These are phyloP conservation scores for Lasiodiplodia gonubiensis DNA, from an alignment of 2,329 filamentous ascomycete species.

Conservation along the genomic window DNA sequence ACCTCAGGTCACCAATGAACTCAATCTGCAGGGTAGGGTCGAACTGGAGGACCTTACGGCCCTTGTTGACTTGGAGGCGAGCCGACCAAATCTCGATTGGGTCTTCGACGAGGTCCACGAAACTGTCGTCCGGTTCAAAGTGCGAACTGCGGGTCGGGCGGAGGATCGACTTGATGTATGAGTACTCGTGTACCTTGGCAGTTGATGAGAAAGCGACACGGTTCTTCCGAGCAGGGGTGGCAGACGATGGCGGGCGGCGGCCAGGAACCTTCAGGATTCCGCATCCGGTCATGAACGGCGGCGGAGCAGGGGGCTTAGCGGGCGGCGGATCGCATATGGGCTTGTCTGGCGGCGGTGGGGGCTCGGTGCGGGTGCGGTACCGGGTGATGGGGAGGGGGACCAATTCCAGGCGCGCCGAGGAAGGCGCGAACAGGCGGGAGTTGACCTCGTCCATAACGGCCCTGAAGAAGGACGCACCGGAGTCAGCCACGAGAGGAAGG, in stretches of 20 bases:
- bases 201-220: not conserved
- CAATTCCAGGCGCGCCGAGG: not conserved
- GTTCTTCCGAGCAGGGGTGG: not conserved
- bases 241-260: not conserved
- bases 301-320: not conserved
- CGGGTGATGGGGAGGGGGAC: not conserved
- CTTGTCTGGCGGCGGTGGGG: not conserved
- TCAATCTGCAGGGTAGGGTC: not conserved
- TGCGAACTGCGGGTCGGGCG: conserved; percentile 2
- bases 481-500: not conserved
- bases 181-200: not conserved
- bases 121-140: not conserved
- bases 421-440: not conserved
- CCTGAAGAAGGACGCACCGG: not conserved
- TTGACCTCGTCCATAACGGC: not conserved
- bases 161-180: not conserved
- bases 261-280: conserved; percentile 6
- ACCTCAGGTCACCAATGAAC: not conserved
- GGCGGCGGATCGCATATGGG: not conserved
- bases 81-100: not conserved
- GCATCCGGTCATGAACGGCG: not conserved
- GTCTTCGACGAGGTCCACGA: not conserved
- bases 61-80: not conserved
- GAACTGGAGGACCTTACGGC: not conserved
- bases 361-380: not conserved